Conservation (phyloP, 305 asterid species). For the Solanum hybrid region DNA sequence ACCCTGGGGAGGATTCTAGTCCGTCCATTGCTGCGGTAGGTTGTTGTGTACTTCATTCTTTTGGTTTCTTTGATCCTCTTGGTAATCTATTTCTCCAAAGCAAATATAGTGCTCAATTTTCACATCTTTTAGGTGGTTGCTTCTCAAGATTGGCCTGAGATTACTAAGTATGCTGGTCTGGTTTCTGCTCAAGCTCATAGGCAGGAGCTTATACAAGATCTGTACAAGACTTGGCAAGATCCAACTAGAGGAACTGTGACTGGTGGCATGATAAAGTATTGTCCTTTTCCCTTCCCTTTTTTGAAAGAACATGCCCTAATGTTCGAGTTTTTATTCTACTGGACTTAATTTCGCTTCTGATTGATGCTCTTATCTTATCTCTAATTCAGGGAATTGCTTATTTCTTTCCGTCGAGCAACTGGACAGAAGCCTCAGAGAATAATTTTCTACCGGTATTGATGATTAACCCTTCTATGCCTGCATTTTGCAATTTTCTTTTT, state of each 20-base stretch:
- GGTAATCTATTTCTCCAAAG: neutral
- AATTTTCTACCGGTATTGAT: conserved; percentile 72
- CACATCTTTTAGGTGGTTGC: conserved; percentile 72
- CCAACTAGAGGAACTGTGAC: conserved; percentile 68
- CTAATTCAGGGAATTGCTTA: conserved; percentile 66
- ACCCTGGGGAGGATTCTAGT: conserved; percentile 98
- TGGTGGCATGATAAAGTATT: conserved; percentile 96
- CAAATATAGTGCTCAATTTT: neutral
- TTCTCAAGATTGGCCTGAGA: conserved; percentile 98
- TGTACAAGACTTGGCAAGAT: conserved; percentile 86
- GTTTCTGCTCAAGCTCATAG: conserved; percentile 95
- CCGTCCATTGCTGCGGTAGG: conserved; percentile 97
- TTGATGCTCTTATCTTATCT: neutral
- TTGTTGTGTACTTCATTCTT: neutral
- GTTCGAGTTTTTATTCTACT: neutral
- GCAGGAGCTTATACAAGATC: conserved; percentile 88
- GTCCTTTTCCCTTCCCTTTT: neutral
- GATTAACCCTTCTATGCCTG: neutral
- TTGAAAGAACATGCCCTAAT: neutral
- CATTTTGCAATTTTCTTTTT: neutral
- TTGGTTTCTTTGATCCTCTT: neutral
- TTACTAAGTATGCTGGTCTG: conserved; percentile 90
- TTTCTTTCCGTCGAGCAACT: conserved; percentile 87
- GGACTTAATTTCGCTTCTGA: neutral
- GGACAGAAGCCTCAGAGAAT: conserved; percentile 85